These are phyloP conservation scores for Psidium guajava DNA, from an alignment of 345 rosid species.

Conservation along the genomic window DNA sequence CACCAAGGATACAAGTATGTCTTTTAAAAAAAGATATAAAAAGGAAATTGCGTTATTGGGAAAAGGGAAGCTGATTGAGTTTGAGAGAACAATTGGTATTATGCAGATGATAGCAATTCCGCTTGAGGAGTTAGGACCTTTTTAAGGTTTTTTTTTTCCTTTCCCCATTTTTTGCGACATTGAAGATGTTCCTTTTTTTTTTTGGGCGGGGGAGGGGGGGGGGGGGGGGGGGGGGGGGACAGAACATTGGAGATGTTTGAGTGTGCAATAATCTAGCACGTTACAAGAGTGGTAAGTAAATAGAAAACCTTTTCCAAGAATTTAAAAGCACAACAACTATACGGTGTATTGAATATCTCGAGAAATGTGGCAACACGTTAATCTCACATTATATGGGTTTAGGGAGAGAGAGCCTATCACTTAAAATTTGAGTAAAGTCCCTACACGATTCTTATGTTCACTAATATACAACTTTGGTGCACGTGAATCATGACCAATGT, in stretches of 20 bases:
- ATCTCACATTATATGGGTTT: not conserved
- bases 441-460: not conserved
- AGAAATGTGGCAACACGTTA: not conserved
- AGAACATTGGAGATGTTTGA: not conserved
- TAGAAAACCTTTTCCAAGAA: not conserved
- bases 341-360: not conserved
- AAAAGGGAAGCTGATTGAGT: not conserved
- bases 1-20: not conserved
- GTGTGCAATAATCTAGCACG: not conserved
- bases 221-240: no score
- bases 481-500: not conserved
- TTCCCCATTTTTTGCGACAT: not conserved
- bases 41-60: not conserved
- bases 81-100: not conserved
- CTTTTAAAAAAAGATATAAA: not conserved
- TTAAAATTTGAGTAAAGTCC: not conserved
- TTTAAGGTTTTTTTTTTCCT: not conserved
- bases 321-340: not conserved
- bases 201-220: no score
- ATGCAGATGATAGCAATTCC: not conserved
- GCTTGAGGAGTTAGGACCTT: not conserved
- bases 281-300: not conserved
- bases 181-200: not conserved
- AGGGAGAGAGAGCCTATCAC: not conserved
- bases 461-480: not conserved